Evolutionary conservation across 345 rosid genomes (phyloP).

Genomic region (Isatis tinctoria): DNA sequence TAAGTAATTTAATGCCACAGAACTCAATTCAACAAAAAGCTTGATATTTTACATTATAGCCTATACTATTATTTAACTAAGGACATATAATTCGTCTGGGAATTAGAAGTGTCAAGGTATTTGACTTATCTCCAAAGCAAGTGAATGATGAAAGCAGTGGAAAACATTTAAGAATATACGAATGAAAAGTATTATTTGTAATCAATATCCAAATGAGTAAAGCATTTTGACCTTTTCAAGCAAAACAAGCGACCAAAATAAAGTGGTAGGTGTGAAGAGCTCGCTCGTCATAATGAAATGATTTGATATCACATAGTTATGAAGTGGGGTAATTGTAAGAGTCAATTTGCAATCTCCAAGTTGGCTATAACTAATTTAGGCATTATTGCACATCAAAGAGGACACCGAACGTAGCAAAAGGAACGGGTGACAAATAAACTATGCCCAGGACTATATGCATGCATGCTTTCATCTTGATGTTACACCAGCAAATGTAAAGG

Average conservation of each 20-base stretch:
- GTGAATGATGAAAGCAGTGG: constrained; percentile 15
- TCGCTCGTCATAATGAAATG: constrained; percentile 28
- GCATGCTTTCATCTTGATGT: constrained; percentile 4
- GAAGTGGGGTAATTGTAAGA: constrained; percentile 16
- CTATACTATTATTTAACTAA: background rate
- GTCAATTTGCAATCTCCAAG: constrained; percentile 20
- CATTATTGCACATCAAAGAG: constrained; percentile 17
- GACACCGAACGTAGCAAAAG: constrained; percentile 1
- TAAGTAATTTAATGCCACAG: background rate
- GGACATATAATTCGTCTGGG: background rate
- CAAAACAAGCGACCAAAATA: constrained; percentile 12
- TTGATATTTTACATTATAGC: background rate
- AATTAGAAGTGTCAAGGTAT: background rate
- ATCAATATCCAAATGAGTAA: constrained; percentile 25
- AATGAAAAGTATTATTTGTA: background rate
- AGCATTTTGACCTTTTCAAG: constrained; percentile 21
- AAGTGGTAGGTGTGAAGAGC: constrained; percentile 16
- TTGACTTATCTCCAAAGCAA: constrained; percentile 8
- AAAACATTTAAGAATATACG: background rate
- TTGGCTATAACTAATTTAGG: constrained; percentile 6
- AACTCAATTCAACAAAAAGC: background rate
- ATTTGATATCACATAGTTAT: constrained; percentile 33
- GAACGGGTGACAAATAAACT: background rate
- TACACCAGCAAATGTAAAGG: background rate
- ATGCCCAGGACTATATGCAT: no score